A percentile compares a stretch with the other conserved stretches of the same genome.
phyloP scores from a whole-genome alignment of 2,329 filamentous ascomycete species.

The Colletotrichum destructivum region DNA sequence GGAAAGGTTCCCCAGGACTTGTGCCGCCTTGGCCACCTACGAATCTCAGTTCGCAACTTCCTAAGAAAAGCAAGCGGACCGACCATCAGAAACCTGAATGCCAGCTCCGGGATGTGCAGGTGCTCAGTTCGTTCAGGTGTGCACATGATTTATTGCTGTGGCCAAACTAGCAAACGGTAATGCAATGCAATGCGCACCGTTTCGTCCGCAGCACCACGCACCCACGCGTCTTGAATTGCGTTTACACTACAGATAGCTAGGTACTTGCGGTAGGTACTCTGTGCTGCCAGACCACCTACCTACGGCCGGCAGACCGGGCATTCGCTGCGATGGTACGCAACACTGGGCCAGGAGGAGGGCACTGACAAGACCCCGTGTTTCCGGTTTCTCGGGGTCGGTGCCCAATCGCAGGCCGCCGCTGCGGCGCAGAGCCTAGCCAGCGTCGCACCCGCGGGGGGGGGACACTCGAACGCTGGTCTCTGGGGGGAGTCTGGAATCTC shows the following conservation, averaged over 20 bases:
- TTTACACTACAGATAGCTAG: not conserved
- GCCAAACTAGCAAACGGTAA: no score
- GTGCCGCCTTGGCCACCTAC: not conserved
- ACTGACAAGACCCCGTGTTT: slow-evolving; percentile 35
- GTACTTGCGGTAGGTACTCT: no score
- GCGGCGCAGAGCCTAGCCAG: slow-evolving; percentile 21
- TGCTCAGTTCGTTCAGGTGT: no score
- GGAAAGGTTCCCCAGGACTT: slow-evolving; percentile 2
- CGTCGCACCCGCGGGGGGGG: slow-evolving; percentile 8
- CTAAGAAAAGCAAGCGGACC: slow-evolving; percentile 2
- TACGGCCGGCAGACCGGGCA: not conserved
- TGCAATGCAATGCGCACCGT: not conserved
- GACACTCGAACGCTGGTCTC: not conserved
- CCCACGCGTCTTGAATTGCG: not conserved
- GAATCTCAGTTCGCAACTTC: not conserved
- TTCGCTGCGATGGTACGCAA: slow-evolving; percentile 3
- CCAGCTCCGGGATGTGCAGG: not conserved
- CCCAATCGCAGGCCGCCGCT: slow-evolving; percentile 22
- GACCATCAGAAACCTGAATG: not conserved
- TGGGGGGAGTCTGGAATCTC: slow-evolving; percentile 23
- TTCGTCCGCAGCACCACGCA: not conserved
- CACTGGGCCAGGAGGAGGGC: not conserved
- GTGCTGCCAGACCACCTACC: no score
- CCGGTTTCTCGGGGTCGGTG: slow-evolving; percentile 37
- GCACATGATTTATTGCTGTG: no score